phyloP scores from a whole-genome alignment of 1,284 basidiomycete genomes.

The Fistulina hepatica region DNA sequence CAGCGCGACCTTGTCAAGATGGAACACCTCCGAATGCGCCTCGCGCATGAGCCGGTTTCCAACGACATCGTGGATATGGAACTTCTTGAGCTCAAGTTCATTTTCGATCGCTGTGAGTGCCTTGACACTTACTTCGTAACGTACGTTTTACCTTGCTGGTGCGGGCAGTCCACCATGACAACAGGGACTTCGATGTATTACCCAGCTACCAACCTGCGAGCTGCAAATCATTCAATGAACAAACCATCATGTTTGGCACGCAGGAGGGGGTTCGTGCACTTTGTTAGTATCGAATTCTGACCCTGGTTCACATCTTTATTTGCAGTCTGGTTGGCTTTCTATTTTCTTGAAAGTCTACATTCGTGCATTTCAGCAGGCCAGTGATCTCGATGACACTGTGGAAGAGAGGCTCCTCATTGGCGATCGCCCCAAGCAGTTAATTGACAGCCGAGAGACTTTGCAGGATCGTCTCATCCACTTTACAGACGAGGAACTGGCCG shows the following conservation, averaged over 20 bases:
- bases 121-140: background rate
- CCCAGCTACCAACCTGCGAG: conserved; percentile 61
- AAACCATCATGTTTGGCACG: conserved; percentile 55
- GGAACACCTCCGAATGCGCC: conserved; percentile 72
- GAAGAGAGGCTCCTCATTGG: conserved; percentile 71
- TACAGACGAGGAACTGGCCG: conserved; percentile 40
- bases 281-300: conserved; percentile 5
- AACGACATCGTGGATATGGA: conserved; percentile 68
- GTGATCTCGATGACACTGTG: conserved; percentile 63
- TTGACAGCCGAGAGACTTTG: conserved; percentile 40
- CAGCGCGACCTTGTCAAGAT: conserved; percentile 69
- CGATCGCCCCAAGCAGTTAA: conserved; percentile 59
- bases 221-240: conserved; percentile 42
- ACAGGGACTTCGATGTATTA: conserved; percentile 72
- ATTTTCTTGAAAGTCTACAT: conserved; percentile 68
- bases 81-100: conserved; percentile 72
- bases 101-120: conserved; percentile 62
- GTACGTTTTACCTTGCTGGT: conserved; percentile 1
- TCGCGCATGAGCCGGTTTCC: conserved; percentile 60
- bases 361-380: conserved; percentile 59
- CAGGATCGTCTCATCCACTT: conserved; percentile 42
- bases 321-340: conserved; percentile 56
- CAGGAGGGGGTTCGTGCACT: conserved; percentile 41
- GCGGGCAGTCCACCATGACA: conserved; percentile 58
- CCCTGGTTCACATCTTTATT: conserved; percentile 6